Evolutionary conservation across 1,284 basidiomycete species (phyloP).

Genomic region (Cutaneotrichosporon mucoides): DNA sequence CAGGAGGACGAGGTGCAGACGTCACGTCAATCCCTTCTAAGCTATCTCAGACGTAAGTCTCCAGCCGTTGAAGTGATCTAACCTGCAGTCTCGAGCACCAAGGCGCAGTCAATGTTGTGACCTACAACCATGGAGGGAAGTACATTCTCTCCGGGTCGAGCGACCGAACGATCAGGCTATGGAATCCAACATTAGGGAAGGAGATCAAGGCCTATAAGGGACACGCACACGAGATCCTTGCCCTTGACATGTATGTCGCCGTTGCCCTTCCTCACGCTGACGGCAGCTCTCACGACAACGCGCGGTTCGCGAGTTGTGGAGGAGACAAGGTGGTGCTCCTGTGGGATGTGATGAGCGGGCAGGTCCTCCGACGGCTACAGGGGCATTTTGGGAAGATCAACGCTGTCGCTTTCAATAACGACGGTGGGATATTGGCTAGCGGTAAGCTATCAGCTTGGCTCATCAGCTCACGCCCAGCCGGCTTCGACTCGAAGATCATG

Average conservation of each 20-base stretch:
- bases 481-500: slow-evolving; percentile 73
- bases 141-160: slow-evolving; percentile 88
- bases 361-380: slow-evolving; percentile 71
- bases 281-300: slow-evolving; percentile 80
- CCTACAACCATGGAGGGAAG: slow-evolving; percentile 78
- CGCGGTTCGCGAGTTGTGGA: slow-evolving; percentile 86
- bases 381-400: slow-evolving; percentile 90
- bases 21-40: slow-evolving; percentile 23
- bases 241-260: slow-evolving; percentile 69
- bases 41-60: slow-evolving; percentile 28
- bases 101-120: slow-evolving; percentile 74
- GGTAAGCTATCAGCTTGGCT: slow-evolving; percentile 54
- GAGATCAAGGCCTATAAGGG: slow-evolving; percentile 86
- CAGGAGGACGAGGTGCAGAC: slow-evolving; percentile 13
- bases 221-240: slow-evolving; percentile 91
- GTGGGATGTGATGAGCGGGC: slow-evolving; percentile 90
- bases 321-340: slow-evolving; percentile 87
- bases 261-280: neutral
- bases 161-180: slow-evolving; percentile 82
- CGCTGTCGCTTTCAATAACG: slow-evolving; percentile 74
- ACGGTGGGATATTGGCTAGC: slow-evolving; percentile 77
- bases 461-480: slow-evolving; percentile 21
- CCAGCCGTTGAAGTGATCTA: neutral
- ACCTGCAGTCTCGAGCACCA: slow-evolving; percentile 56
- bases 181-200: slow-evolving; percentile 79